Evolutionary conservation across 1,139 yeast species (phyloP).

Genomic region (Hyphopichia khmerensis): DNA sequence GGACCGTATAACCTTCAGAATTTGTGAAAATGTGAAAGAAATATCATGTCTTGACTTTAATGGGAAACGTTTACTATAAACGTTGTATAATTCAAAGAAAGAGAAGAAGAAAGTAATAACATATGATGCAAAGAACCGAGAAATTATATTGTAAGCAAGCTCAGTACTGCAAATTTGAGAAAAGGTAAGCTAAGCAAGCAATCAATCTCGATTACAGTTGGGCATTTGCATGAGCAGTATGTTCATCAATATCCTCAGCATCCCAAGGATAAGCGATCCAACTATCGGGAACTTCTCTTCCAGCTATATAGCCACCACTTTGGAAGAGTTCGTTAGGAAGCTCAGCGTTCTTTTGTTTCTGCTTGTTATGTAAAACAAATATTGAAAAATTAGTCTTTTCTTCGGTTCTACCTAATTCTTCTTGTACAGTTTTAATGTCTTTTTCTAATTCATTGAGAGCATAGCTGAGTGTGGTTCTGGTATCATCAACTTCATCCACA

Average conservation of each 20-base stretch:
- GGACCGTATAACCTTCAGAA: too few species aligned
- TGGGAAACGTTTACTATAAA: too few species aligned
- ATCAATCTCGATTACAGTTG: too few species aligned
- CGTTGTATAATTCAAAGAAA: too few species aligned
- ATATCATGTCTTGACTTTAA: too few species aligned
- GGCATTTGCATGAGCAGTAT: constrained; percentile 34
- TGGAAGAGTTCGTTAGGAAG: constrained; percentile 46
- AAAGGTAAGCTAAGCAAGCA: too few species aligned
- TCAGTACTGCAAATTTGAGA: too few species aligned
- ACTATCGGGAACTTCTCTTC: constrained; percentile 51
- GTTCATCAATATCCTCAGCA: constrained; percentile 47
- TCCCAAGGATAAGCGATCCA: constrained; percentile 74
- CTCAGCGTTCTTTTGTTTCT: constrained; percentile 55
- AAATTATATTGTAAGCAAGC: too few species aligned
- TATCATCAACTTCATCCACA: constrained; percentile 71
- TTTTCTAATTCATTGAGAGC: constrained; percentile 58
- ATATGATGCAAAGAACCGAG: too few species aligned
- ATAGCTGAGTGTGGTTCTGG: constrained; percentile 64
- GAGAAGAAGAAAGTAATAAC: too few species aligned
- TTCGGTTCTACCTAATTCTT: constrained; percentile 36
- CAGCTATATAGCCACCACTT: constrained; percentile 50
- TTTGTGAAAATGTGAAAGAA: too few species aligned
- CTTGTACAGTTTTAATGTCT: constrained; percentile 56
- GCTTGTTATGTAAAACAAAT: constrained; percentile 60
- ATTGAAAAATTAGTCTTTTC: constrained; percentile 51